Conservation (phyloP, 306 rosid species). For the Abrus precatorius region DNA sequence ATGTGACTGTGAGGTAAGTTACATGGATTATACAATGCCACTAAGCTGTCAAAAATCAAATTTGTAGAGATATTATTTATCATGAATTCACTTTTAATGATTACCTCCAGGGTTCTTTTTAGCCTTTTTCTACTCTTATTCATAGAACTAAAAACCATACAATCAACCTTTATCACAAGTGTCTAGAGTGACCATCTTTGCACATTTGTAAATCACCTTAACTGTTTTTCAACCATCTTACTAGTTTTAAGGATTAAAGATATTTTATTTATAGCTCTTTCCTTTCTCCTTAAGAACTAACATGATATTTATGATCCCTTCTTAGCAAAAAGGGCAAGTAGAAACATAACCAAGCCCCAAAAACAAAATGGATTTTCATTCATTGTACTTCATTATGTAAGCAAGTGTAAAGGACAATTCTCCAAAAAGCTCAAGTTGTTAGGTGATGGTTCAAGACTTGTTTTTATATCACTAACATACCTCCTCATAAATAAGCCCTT, state of each 20-base stretch:
- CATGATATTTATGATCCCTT: constrained; percentile 25
- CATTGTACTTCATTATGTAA: constrained; percentile 56
- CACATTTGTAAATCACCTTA: too few relatives aligned
- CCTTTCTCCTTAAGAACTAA: constrained; percentile 1
- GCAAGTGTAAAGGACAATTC: constrained; percentile 25
- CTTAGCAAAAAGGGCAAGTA: constrained; percentile 28
- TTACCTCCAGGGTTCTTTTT: too few relatives aligned
- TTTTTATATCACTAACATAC: constrained; percentile 5
- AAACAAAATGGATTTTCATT: constrained; percentile 60
- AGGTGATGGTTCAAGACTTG: constrained; percentile 4
- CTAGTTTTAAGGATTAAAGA: not conserved
- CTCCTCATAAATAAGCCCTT: not conserved
- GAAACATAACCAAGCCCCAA: constrained; percentile 61
- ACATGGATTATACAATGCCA: too few relatives aligned
- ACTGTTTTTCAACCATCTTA: too few relatives aligned
- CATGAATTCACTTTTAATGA: too few relatives aligned
- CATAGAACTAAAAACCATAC: too few relatives aligned
- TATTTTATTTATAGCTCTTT: not conserved
- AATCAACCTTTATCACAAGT: too few relatives aligned
- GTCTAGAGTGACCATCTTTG: too few relatives aligned
- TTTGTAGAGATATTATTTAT: too few relatives aligned
- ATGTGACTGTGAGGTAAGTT: too few relatives aligned
- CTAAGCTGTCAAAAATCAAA: too few relatives aligned
- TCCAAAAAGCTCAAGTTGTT: not conserved
- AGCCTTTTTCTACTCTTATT: too few relatives aligned